phyloP scores from a whole-genome alignment of 2,329 filamentous ascomycete genomes.

The Fonsecaea pugnacius region DNA sequence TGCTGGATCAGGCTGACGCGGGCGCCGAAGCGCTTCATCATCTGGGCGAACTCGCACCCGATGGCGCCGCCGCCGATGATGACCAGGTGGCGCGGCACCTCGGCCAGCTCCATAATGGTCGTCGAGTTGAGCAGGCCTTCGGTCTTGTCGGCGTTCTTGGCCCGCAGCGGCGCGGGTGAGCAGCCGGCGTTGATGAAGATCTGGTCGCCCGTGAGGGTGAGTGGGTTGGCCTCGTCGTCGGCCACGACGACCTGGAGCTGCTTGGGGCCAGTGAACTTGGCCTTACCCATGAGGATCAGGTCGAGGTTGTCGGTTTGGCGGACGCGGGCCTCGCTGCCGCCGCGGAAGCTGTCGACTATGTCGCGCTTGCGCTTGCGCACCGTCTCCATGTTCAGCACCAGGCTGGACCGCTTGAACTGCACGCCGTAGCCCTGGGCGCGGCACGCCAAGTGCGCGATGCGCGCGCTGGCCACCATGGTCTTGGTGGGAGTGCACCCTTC shows the following conservation, averaged over 20 bases:
- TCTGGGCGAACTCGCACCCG: constrained; percentile 60
- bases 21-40: constrained; percentile 57
- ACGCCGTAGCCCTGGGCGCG: constrained; percentile 56
- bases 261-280: constrained; percentile 50
- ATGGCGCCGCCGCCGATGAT: constrained; percentile 60
- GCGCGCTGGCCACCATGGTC: constrained; percentile 60
- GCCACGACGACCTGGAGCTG: constrained; percentile 44
- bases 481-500: constrained; percentile 63
- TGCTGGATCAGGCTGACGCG: constrained; percentile 57
- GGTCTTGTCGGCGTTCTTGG: constrained; percentile 32
- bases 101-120: constrained; percentile 37
- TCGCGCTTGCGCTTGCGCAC: constrained; percentile 59
- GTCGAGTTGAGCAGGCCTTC: constrained; percentile 35
- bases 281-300: constrained; percentile 51
- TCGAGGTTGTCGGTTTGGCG: constrained; percentile 46
- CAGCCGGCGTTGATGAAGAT: constrained; percentile 38
- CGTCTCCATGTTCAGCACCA: constrained; percentile 54
- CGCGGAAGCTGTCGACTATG: constrained; percentile 57
- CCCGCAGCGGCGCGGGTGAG: constrained; percentile 32
- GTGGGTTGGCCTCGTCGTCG: constrained; percentile 33
- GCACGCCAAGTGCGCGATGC: constrained; percentile 53
- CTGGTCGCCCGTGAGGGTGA: constrained; percentile 42
- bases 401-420: constrained; percentile 37
- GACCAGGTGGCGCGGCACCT: constrained; percentile 52
- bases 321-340: constrained; percentile 53